A percentile compares a stretch with the other conserved stretches of the same genome.
phyloP scores from a whole-genome alignment of 768 basidiomycete genomes.

The Gloeopeniophorella convolvens region DNA sequence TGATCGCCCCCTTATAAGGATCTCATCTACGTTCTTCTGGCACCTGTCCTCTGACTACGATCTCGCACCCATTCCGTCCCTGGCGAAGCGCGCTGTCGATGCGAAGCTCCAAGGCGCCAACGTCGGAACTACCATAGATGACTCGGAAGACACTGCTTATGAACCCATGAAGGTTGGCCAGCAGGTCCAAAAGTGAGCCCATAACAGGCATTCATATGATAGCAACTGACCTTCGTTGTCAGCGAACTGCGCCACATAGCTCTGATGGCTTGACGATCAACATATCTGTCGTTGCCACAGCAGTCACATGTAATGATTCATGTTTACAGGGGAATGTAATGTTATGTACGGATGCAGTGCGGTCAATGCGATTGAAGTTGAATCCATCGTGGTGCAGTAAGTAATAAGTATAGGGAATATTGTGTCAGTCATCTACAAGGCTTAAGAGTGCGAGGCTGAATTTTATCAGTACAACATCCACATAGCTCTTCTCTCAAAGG shows the following conservation, averaged over 20 bases:
- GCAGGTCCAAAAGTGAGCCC: conserved; percentile 72
- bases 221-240: conserved; percentile 4
- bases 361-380: conserved; percentile 29
- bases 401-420: too few species aligned
- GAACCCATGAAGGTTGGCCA: conserved; percentile 82
- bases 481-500: neutral
- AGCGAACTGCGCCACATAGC: conserved; percentile 82
- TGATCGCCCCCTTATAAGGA: conserved; percentile 84
- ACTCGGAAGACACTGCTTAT: conserved; percentile 43
- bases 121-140: conserved; percentile 29
- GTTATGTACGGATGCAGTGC: neutral
- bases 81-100: conserved; percentile 43
- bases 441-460: too few species aligned
- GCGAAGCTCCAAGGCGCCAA: conserved; percentile 37
- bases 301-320: neutral
- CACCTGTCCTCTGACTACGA: conserved; percentile 83
- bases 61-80: conserved; percentile 53
- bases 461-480: neutral
- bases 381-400: conserved; percentile 28
- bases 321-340: neutral
- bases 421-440: too few species aligned
- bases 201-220: neutral
- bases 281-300: neutral
- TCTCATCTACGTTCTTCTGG: conserved; percentile 96
- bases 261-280: conserved; percentile 53